Evolutionary conservation across 805 yeast species (phyloP).

Genomic region (Sugiyamaella floridensis): DNA sequence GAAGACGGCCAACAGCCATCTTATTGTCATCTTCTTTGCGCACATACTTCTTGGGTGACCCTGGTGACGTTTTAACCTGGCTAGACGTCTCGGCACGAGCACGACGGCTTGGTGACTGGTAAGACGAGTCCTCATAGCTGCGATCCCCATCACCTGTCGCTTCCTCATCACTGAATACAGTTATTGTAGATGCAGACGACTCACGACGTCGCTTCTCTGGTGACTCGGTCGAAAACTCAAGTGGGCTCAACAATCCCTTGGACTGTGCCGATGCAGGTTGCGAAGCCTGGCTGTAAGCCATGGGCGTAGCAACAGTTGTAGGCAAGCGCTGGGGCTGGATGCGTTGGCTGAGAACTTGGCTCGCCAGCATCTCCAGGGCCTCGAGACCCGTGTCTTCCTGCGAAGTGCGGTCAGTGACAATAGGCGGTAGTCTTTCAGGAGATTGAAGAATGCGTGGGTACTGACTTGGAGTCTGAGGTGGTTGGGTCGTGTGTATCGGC

Average conservation of each 20-base stretch:
- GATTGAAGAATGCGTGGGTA: not conserved
- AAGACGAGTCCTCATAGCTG: conserved; percentile 1
- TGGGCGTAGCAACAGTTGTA: not conserved
- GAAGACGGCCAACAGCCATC: conserved; percentile 13
- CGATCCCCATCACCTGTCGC: conserved; percentile 7
- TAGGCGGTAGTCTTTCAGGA: not conserved
- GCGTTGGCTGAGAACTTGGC: conserved; percentile 39
- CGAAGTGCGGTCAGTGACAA: not conserved
- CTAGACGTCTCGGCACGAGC: not conserved
- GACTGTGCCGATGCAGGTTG: not conserved
- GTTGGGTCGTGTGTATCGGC: not conserved
- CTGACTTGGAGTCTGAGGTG: not conserved
- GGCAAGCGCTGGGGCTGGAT: conserved; percentile 3
- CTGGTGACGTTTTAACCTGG: not conserved
- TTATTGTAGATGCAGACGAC: conserved; percentile 32
- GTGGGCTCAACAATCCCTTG: conserved; percentile 21
- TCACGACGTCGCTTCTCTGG: conserved; percentile 28
- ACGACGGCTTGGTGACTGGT: conserved; percentile 1
- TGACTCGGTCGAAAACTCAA: conserved; percentile 11
- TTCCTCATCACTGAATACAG: conserved; percentile 30
- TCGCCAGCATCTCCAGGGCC: conserved; percentile 48
- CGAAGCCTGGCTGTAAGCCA: not conserved
- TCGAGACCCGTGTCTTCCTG: conserved; percentile 34
- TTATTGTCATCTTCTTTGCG: conserved; percentile 9
- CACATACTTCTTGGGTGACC: conserved; percentile 16